Percentiles rank a stretch among this genome's conserved stretches.
Evolutionary conservation across 2,329 filamentous ascomycete genomes (phyloP).

Genomic region (Colletotrichum noveboracense): DNA sequence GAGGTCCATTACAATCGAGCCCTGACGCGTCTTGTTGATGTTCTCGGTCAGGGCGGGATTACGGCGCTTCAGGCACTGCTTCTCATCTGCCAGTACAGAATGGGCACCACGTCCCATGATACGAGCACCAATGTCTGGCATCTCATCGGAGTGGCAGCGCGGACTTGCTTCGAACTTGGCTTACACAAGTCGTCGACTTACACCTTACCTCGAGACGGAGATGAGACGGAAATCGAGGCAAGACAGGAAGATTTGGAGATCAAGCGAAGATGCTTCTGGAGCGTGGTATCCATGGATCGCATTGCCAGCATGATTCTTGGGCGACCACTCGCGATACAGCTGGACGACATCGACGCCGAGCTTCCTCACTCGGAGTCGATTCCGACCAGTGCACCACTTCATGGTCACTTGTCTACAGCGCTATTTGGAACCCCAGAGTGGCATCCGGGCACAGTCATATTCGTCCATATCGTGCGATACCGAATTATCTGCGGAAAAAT

Average conservation of each 20-base stretch:
- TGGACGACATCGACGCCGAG: slow-evolving; percentile 45
- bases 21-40: slow-evolving; percentile 38
- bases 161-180: slow-evolving; percentile 45
- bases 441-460: slow-evolving; percentile 30
- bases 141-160: slow-evolving; percentile 45
- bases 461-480: slow-evolving; percentile 44
- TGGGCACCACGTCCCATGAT: slow-evolving; percentile 43
- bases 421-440: background rate
- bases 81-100: slow-evolving; percentile 47
- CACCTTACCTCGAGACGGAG: background rate
- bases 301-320: slow-evolving; percentile 42
- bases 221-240: background rate
- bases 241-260: slow-evolving; percentile 35
- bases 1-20: slow-evolving; percentile 45
- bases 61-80: slow-evolving; percentile 45
- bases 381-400: background rate
- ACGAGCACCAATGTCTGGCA: slow-evolving; percentile 48
- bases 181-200: slow-evolving; percentile 44
- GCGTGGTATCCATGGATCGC: slow-evolving; percentile 42
- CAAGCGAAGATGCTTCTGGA: slow-evolving; percentile 47
- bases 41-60: slow-evolving; percentile 39
- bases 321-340: slow-evolving; percentile 41
- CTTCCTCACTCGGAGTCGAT: slow-evolving; percentile 33
- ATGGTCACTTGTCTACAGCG: background rate
- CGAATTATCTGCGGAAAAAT: slow-evolving; percentile 44